Percentiles rank a stretch among this genome's conserved stretches.
phyloP scores from a whole-genome alignment of 2,329 filamentous ascomycete genomes.

The Alternaria triticimaculans region DNA sequence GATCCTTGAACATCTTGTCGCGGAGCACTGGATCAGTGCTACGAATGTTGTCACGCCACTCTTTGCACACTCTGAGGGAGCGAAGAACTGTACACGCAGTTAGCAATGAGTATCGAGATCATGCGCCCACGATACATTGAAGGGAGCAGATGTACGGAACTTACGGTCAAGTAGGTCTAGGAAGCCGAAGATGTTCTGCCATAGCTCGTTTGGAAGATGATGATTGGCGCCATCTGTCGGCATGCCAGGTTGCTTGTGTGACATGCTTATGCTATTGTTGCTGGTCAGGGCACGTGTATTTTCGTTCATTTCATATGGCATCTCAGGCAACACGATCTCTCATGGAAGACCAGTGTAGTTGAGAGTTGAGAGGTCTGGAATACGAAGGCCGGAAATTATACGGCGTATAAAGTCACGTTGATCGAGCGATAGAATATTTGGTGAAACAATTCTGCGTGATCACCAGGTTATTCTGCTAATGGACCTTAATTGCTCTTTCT shows the following conservation, averaged over 20 bases:
- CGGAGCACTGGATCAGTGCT: background rate
- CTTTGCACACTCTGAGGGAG: background rate
- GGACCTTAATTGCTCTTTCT: rapidly evolving
- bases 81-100: background rate
- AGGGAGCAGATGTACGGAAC: background rate
- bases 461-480: background rate
- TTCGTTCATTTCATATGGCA: background rate
- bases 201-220: background rate
- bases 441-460: background rate
- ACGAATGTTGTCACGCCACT: background rate
- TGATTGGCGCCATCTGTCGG: background rate
- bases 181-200: background rate
- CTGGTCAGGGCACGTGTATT: background rate
- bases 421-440: background rate
- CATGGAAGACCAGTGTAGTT: background rate
- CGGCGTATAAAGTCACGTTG: background rate
- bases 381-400: background rate
- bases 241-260: background rate
- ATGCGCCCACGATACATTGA: background rate
- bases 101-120: background rate
- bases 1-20: background rate
- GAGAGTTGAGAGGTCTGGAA: background rate
- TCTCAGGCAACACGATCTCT: background rate
- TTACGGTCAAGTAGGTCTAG: background rate
- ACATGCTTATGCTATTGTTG: background rate